These are phyloP conservation scores for Alliaria petiolata DNA, from an alignment of 345 rosid species.

Conservation along the genomic window DNA sequence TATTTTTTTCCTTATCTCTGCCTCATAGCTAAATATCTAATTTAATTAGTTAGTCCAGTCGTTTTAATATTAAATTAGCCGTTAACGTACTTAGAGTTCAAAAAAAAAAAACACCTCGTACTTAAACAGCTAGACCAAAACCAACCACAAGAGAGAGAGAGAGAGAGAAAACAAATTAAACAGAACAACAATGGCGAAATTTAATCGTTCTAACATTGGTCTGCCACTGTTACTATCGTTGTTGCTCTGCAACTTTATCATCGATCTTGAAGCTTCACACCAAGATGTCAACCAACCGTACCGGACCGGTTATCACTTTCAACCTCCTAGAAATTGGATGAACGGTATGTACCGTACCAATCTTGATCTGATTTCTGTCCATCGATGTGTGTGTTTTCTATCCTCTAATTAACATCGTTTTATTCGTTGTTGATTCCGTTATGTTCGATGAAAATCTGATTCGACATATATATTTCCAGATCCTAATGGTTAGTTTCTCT, in stretches of 20 bases:
- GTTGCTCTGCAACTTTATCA: slow-evolving; percentile 21
- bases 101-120: neutral
- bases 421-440: neutral
- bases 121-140: neutral
- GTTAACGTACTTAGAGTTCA: too few species aligned
- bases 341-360: slow-evolving; percentile 42
- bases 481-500: slow-evolving; percentile 65
- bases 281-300: slow-evolving; percentile 44
- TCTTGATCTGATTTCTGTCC: neutral
- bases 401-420: neutral
- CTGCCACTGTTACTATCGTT: slow-evolving; percentile 1
- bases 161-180: neutral
- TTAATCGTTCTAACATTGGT: neutral
- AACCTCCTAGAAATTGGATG: slow-evolving; percentile 72
- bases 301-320: slow-evolving; percentile 68
- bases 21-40: neutral
- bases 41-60: neutral
- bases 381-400: neutral
- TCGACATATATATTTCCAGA: slow-evolving; percentile 38
- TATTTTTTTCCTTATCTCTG: neutral
- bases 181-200: slow-evolving; percentile 29
- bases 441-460: slow-evolving; percentile 4
- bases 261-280: slow-evolving; percentile 16
- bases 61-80: neutral
- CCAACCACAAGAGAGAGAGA: neutral